phyloP scores from a whole-genome alignment of 805 yeast genomes.

The Starmerella potacharoeniae region DNA sequence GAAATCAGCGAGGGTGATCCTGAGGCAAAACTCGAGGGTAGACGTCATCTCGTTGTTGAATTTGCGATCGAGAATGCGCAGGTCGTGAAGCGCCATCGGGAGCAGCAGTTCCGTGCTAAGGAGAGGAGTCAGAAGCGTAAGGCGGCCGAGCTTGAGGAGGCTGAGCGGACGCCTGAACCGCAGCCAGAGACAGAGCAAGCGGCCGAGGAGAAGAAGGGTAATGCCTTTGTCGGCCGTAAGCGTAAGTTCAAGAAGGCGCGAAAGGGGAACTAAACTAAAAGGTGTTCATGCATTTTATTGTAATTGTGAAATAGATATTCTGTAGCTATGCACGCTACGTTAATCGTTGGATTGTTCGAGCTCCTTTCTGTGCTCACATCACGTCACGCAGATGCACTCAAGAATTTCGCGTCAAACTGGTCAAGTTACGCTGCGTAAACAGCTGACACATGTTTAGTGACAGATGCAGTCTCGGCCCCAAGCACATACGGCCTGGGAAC shows the following conservation, averaged over 20 bases:
- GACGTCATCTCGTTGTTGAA: constrained; percentile 77
- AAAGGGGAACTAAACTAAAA: constrained; percentile 1
- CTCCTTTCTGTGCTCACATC: too few relatives aligned
- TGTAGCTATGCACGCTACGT: too few relatives aligned
- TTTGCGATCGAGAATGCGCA: constrained; percentile 94
- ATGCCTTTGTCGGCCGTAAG: constrained; percentile 28
- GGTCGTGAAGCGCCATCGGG: constrained; percentile 82
- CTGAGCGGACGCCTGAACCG: constrained; percentile 18
- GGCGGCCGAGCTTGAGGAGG: constrained; percentile 22
- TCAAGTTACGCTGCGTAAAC: too few relatives aligned
- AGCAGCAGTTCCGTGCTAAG: constrained; percentile 27
- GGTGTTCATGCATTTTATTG: neutral
- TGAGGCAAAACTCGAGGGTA: constrained; percentile 20
- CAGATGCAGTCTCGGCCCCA: too few relatives aligned
- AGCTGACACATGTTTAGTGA: too few relatives aligned
- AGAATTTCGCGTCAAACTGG: too few relatives aligned
- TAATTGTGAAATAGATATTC: neutral
- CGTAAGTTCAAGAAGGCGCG: constrained; percentile 25
- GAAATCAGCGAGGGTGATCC: constrained; percentile 40
- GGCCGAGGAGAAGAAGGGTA: constrained; percentile 14
- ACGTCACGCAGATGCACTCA: too few relatives aligned
- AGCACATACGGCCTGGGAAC: too few relatives aligned
- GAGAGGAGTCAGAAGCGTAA: constrained; percentile 22
- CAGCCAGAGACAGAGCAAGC: constrained; percentile 16
- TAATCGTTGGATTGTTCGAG: too few relatives aligned